phyloP scores from a whole-genome alignment of 345 rosid species.

The Litchi chinensis region DNA sequence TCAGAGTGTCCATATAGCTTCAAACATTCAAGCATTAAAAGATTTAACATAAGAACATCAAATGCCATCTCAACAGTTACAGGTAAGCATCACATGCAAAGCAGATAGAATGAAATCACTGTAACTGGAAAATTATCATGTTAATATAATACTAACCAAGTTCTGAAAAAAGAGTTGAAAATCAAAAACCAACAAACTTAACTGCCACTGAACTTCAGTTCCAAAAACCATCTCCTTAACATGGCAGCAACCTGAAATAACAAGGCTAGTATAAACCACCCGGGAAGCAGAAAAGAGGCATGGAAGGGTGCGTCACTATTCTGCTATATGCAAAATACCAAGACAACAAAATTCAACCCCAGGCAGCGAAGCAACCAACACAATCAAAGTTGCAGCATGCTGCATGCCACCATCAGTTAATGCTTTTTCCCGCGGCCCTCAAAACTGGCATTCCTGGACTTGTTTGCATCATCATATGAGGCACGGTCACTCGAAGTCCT shows the following conservation, averaged over 20 bases:
- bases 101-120: constrained; percentile 24
- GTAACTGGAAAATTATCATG: constrained; percentile 21
- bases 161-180: constrained; percentile 31
- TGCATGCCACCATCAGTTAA: constrained; percentile 30
- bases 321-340: constrained; percentile 38
- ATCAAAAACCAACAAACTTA: constrained; percentile 55
- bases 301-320: constrained; percentile 36
- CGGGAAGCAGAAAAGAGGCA: constrained; percentile 39
- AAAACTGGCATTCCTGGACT: constrained; percentile 38
- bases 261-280: constrained; percentile 50
- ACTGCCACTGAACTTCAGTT: constrained; percentile 59
- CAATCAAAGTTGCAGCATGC: constrained; percentile 22
- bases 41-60: constrained; percentile 13
- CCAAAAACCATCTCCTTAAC: constrained; percentile 51
- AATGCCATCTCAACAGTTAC: constrained; percentile 19
- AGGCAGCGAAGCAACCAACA: constrained; percentile 22
- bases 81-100: constrained; percentile 23
- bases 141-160: constrained; percentile 30
- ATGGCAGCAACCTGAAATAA: constrained; percentile 54
- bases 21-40: neutral
- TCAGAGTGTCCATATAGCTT: neutral
- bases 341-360: constrained; percentile 32
- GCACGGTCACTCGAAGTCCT: constrained; percentile 45
- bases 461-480: constrained; percentile 46
- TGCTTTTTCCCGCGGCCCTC: constrained; percentile 54